Percentiles rank a stretch among this genome's conserved stretches.
Evolutionary conservation across 257 asterid species (phyloP).

Genomic region (Solanum pinnatisectum): DNA sequence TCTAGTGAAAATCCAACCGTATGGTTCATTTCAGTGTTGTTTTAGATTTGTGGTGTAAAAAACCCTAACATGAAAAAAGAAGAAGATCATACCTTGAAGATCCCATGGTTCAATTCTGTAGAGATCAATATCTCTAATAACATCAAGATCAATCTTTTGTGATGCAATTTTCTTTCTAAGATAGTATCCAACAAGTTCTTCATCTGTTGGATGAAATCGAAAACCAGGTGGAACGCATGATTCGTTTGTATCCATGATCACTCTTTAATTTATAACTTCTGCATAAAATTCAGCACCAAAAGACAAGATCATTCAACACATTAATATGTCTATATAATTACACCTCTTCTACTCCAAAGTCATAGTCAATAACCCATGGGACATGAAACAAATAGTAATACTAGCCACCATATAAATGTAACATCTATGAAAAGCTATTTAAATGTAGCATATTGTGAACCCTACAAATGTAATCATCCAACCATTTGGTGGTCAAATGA

Average conservation of each 20-base stretch:
- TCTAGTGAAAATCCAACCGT: not conserved
- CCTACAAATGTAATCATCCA: conserved; percentile 48
- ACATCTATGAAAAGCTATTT: not conserved
- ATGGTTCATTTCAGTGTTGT: not conserved
- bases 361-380: conserved; percentile 6
- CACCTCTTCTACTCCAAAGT: conserved; percentile 4
- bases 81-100: conserved; percentile 41
- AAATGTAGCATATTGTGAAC: conserved; percentile 16
- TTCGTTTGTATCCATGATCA: conserved; percentile 32
- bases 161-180: conserved; percentile 63
- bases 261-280: conserved; percentile 1
- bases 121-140: conserved; percentile 62
- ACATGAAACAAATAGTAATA: not conserved
- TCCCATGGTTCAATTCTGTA: conserved; percentile 80
- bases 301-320: not conserved
- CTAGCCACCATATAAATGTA: not conserved
- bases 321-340: not conserved
- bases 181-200: conserved; percentile 64
- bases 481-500: conserved; percentile 30
- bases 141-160: conserved; percentile 68
- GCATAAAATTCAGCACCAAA: conserved; percentile 41
- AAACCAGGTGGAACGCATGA: conserved; percentile 76
- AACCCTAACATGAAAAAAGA: conserved; percentile 2
- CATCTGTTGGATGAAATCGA: conserved; percentile 70
- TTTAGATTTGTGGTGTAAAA: not conserved